Conservation (phyloP, 2,329 filamentous ascomycete species). For the Fusarium globosum region DNA sequence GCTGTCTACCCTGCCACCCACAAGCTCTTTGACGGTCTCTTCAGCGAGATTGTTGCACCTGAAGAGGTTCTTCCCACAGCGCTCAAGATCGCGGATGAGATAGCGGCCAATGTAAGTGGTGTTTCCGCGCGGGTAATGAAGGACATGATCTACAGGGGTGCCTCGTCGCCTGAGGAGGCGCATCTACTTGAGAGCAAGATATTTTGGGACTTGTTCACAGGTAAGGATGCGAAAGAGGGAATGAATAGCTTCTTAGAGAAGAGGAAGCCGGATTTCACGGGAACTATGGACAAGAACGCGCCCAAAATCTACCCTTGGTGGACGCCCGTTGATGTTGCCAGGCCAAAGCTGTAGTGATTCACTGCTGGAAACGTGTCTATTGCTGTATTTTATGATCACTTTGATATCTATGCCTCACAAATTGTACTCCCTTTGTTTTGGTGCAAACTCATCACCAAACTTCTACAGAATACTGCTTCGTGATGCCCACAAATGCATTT, state of each 20-base stretch:
- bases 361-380: not conserved
- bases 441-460: not conserved
- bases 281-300: conserved; percentile 68
- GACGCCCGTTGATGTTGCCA: conserved; percentile 58
- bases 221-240: conserved; percentile 72
- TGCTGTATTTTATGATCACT: not conserved
- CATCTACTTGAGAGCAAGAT: conserved; percentile 76
- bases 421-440: not conserved
- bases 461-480: not conserved
- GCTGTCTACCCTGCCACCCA: conserved; percentile 65
- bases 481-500: not conserved
- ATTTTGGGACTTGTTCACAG: conserved; percentile 70
- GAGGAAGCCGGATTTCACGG: conserved; percentile 70
- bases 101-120: conserved; percentile 72
- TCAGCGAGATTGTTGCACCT: conserved; percentile 71
- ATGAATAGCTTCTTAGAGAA: conserved; percentile 77
- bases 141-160: conserved; percentile 74
- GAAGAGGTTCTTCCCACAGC: conserved; percentile 73
- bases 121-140: conserved; percentile 75
- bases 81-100: conserved; percentile 73
- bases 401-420: not conserved
- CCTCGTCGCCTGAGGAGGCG: conserved; percentile 71
- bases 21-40: conserved; percentile 68
- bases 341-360: conserved; percentile 40
- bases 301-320: conserved; percentile 76